Evolutionary conservation across 805 yeast species (phyloP).

Genomic region (Zygoascus biomembranicola): DNA sequence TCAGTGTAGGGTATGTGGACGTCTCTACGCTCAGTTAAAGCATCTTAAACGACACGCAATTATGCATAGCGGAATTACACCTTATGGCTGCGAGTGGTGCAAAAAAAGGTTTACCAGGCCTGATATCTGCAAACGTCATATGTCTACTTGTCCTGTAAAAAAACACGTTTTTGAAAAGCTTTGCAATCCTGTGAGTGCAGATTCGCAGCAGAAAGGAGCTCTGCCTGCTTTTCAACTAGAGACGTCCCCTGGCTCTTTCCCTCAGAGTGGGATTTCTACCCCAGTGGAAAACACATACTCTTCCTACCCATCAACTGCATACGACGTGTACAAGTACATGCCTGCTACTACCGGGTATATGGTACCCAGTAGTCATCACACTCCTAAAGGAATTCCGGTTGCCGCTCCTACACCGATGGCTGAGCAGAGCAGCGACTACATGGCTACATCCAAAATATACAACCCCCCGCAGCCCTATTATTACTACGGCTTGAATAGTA

Average conservation of each 20-base stretch:
- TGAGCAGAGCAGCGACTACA: neutral
- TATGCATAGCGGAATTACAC: neutral
- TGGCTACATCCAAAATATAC: neutral
- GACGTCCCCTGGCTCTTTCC: neutral
- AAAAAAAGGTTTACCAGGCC: conserved; percentile 1
- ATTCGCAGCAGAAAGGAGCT: neutral
- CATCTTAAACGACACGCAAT: conserved; percentile 2
- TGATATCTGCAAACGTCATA: conserved; percentile 4
- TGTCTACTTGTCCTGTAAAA: conserved; percentile 38
- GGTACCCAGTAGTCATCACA: neutral
- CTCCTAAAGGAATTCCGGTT: neutral
- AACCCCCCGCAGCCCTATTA: neutral
- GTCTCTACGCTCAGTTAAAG: conserved; percentile 1
- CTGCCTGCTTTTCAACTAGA: neutral
- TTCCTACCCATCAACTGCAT: neutral
- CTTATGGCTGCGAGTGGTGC: conserved; percentile 2
- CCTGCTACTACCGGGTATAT: neutral
- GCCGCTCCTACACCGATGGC: neutral
- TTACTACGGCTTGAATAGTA: neutral
- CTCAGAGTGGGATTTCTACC: neutral
- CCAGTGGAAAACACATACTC: neutral
- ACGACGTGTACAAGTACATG: neutral
- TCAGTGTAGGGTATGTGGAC: neutral
- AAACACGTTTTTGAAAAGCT: conserved; percentile 22
- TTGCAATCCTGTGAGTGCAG: neutral